These are phyloP conservation scores for Rhodotorula sp. DNA, from an alignment of 1,284 basidiomycete genomes.

Conservation along the genomic window DNA sequence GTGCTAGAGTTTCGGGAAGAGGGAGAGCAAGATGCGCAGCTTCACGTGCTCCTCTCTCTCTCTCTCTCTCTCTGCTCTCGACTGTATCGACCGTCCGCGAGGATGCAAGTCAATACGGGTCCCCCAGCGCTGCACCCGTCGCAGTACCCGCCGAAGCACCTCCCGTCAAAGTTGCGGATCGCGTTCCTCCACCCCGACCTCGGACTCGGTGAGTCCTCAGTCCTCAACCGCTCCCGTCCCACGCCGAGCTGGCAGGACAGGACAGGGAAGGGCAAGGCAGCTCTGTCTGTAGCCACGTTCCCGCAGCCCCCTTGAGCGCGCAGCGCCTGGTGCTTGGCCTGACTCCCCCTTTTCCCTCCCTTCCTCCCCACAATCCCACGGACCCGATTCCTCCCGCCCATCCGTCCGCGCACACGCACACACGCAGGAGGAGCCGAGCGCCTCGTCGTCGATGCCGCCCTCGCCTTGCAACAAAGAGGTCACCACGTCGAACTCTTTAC, in stretches of 20 bases:
- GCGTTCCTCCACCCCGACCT: conserved; percentile 94
- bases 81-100: background rate
- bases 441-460: conserved; percentile 91
- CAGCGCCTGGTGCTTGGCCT: too few species aligned
- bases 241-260: too few species aligned
- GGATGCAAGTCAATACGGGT: background rate
- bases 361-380: conserved; percentile 2
- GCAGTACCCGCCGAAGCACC: conserved; percentile 27
- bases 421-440: conserved; percentile 84
- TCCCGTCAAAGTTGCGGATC: conserved; percentile 53
- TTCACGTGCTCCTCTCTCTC: background rate
- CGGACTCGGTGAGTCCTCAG: conserved; percentile 70
- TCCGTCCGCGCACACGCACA: background rate
- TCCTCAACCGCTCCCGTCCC: too few species aligned
- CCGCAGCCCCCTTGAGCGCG: too few species aligned
- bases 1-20: too few species aligned
- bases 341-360: background rate
- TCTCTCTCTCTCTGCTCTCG: too few species aligned
- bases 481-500: conserved; percentile 92
- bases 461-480: conserved; percentile 77
- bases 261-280: background rate
- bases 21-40: too few species aligned
- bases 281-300: background rate
- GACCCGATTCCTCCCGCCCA: background rate
- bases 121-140: background rate